These are phyloP conservation scores for Nemania sp. DNA, from an alignment of 2,329 filamentous ascomycete species.

Conservation along the genomic window DNA sequence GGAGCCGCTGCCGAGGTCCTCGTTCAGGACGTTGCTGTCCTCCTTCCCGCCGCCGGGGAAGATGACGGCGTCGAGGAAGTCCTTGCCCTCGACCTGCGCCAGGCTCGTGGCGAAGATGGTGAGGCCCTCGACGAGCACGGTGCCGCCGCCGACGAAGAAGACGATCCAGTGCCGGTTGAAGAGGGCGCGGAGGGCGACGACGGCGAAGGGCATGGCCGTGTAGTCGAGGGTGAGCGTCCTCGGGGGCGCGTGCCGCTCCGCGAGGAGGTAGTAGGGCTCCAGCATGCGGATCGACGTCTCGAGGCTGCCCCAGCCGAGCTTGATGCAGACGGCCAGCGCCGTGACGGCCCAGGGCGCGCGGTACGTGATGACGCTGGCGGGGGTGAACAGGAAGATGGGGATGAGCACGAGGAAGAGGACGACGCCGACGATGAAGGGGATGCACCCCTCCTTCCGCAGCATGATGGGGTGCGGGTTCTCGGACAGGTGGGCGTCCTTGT, in stretches of 20 bases:
- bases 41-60: slow-evolving; percentile 51
- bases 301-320: slow-evolving; percentile 69
- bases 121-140: slow-evolving; percentile 73
- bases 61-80: slow-evolving; percentile 53
- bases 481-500: slow-evolving; percentile 54
- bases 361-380: slow-evolving; percentile 59
- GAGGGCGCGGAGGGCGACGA: slow-evolving; percentile 64
- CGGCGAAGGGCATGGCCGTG: slow-evolving; percentile 71
- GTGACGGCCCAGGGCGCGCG: slow-evolving; percentile 70
- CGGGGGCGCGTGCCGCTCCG: slow-evolving; percentile 65
- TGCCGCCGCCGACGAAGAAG: slow-evolving; percentile 70
- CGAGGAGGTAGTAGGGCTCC: slow-evolving; percentile 75
- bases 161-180: slow-evolving; percentile 68
- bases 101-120: slow-evolving; percentile 71
- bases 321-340: slow-evolving; percentile 66
- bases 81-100: slow-evolving; percentile 65
- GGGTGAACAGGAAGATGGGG: slow-evolving; percentile 65
- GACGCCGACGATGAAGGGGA: slow-evolving; percentile 65
- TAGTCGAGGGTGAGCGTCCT: slow-evolving; percentile 73
- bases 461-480: slow-evolving; percentile 72
- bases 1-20: slow-evolving; percentile 55
- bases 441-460: slow-evolving; percentile 62
- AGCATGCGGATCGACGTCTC: slow-evolving; percentile 74
- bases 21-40: slow-evolving; percentile 24
- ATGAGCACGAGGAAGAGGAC: slow-evolving; percentile 61